Evolutionary conservation across 116 monocot species (phyloP).

Genomic region (Zostera marina): DNA sequence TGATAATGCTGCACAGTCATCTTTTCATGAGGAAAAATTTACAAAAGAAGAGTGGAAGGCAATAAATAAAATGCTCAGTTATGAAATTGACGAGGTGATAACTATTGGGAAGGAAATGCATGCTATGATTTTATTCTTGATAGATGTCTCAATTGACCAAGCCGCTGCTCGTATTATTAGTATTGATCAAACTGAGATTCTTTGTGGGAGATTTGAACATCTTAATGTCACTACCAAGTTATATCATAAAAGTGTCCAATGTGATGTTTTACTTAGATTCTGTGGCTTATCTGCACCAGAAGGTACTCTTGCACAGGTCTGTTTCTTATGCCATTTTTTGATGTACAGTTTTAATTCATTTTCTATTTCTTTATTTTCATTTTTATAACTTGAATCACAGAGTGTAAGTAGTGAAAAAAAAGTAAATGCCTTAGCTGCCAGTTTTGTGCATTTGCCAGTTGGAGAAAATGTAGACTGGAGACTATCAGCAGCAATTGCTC

Average conservation of each 20-base stretch:
- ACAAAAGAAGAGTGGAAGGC: constrained; percentile 94
- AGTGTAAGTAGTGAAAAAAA: constrained; percentile 75
- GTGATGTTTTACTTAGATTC: constrained; percentile 64
- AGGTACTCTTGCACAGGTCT: constrained; percentile 77
- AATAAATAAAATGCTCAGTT: constrained; percentile 77
- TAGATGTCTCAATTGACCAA: constrained; percentile 75
- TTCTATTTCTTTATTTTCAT: background rate
- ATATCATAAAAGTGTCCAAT: constrained; percentile 59
- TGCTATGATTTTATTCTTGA: constrained; percentile 37
- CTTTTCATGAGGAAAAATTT: constrained; percentile 44
- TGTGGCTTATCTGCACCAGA: constrained; percentile 94
- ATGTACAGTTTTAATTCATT: background rate
- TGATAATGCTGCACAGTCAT: constrained; percentile 16
- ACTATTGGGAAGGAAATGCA: constrained; percentile 40
- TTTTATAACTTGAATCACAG: constrained; percentile 16
- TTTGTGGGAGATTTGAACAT: constrained; percentile 91
- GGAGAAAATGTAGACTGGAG: constrained; percentile 80
- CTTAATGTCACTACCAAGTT: constrained; percentile 64
- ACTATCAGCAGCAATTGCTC: constrained; percentile 78
- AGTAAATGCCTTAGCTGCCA: constrained; percentile 69
- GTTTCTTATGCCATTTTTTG: constrained; percentile 9
- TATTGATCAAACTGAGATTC: constrained; percentile 55
- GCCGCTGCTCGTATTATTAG: constrained; percentile 73
- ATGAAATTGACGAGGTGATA: constrained; percentile 50
- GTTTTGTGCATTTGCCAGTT: constrained; percentile 68